phyloP scores from a whole-genome alignment of 2,329 filamentous ascomycete species.

The Exophiala dermatitidis region DNA sequence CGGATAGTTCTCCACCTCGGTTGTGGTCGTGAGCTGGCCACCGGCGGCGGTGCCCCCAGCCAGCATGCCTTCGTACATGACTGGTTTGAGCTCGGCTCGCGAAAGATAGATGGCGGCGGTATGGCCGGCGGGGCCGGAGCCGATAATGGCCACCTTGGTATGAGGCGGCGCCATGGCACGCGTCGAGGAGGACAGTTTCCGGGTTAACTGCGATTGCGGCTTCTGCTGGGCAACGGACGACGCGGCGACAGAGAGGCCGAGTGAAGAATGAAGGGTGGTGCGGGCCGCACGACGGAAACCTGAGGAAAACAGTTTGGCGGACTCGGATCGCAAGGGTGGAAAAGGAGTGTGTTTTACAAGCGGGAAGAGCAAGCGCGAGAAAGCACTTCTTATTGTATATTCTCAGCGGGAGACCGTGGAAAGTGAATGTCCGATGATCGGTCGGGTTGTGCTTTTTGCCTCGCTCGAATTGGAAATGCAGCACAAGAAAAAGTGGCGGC shows the following conservation, averaged over 20 bases:
- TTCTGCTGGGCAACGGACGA: conserved; percentile 59
- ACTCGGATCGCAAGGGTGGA: conserved; percentile 21
- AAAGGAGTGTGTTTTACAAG: not conserved
- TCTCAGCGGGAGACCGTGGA: too few species aligned
- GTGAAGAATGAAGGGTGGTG: conserved; percentile 62
- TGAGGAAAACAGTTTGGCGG: conserved; percentile 90
- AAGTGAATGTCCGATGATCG: too few species aligned
- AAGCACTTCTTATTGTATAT: not conserved
- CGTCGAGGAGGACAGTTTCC: conserved; percentile 35
- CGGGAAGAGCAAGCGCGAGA: not conserved
- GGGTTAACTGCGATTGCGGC: conserved; percentile 32
- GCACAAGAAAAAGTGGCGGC: not conserved
- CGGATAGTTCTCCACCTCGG: conserved; percentile 96
- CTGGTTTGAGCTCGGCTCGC: conserved; percentile 86
- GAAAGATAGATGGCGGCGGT: conserved; percentile 95
- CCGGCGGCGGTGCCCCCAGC: conserved; percentile 94
- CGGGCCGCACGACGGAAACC: conserved; percentile 54
- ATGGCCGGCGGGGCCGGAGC: conserved; percentile 94
- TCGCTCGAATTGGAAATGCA: too few species aligned
- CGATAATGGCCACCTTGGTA: conserved; percentile 49
- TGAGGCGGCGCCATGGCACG: conserved; percentile 65
- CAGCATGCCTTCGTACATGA: conserved; percentile 96
- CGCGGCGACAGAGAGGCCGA: conserved; percentile 64
- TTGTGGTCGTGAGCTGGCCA: conserved; percentile 95
- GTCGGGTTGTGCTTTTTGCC: too few species aligned